Evolutionary conservation across 148 eudicot species (phyloP).

Genomic region (Rheum nobile): DNA sequence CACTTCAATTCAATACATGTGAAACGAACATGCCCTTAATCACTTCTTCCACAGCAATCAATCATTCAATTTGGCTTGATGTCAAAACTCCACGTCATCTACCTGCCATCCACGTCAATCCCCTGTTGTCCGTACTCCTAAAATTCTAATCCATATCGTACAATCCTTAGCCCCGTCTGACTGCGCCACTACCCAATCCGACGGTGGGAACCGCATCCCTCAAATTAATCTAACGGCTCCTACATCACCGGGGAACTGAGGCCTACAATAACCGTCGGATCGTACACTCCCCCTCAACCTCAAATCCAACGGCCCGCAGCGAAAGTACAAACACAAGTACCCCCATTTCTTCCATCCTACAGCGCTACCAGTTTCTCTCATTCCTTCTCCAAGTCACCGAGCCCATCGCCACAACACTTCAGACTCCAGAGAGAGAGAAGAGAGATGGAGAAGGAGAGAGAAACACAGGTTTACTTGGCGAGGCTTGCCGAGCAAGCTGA

Average conservation of each 20-base stretch:
- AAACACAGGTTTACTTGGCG: slow-evolving; percentile 68
- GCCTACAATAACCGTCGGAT: not conserved
- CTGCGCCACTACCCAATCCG: not conserved
- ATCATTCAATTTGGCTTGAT: not conserved
- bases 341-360: not conserved
- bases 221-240: not conserved
- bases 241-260: not conserved
- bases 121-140: not conserved
- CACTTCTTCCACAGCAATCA: not conserved
- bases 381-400: not conserved
- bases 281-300: not conserved
- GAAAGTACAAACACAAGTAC: not conserved
- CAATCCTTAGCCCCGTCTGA: not conserved
- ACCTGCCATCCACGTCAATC: not conserved
- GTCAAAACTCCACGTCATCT: not conserved
- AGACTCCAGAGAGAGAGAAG: slow-evolving; percentile 10
- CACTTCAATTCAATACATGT: no score
- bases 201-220: not conserved
- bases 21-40: no score
- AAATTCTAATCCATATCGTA: not conserved
- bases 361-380: not conserved
- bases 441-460: slow-evolving; percentile 71
- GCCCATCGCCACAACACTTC: not conserved
- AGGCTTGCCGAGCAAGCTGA: slow-evolving; percentile 88
- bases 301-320: not conserved